A percentile compares a stretch with the other conserved stretches of the same genome.
phyloP scores from a whole-genome alignment of 2,329 filamentous ascomycete genomes.

The Emmonsiellopsis sp. region DNA sequence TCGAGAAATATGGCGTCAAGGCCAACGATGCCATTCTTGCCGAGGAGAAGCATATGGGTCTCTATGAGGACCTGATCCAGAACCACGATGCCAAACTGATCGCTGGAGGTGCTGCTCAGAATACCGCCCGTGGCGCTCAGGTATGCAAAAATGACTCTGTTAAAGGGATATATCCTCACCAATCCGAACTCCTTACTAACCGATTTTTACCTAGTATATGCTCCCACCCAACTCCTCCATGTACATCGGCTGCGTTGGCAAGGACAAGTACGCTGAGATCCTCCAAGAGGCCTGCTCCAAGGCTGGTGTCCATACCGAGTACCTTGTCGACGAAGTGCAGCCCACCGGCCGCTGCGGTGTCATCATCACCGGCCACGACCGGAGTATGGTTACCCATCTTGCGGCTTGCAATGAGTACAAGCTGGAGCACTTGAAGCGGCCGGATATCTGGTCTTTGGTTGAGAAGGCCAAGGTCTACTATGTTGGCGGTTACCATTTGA shows the following conservation, averaged over 20 bases:
- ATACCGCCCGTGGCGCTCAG: slow-evolving; percentile 89
- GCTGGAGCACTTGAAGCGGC: slow-evolving; percentile 81
- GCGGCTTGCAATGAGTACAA: slow-evolving; percentile 97
- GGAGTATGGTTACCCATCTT: slow-evolving; percentile 88
- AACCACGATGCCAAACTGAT: slow-evolving; percentile 92
- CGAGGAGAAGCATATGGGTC: slow-evolving; percentile 75
- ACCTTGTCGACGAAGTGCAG: slow-evolving; percentile 75
- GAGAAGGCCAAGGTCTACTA: slow-evolving; percentile 85
- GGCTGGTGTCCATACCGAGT: slow-evolving; percentile 86
- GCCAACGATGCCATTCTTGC: slow-evolving; percentile 96
- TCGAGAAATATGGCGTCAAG: slow-evolving; percentile 90
- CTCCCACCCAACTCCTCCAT: slow-evolving; percentile 81
- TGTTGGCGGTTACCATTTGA: slow-evolving; percentile 94
- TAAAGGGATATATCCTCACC: not conserved
- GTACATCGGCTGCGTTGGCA: slow-evolving; percentile 87
- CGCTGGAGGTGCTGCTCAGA: slow-evolving; percentile 92
- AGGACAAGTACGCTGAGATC: slow-evolving; percentile 90
- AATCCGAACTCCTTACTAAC: not conserved
- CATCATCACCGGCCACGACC: slow-evolving; percentile 93
- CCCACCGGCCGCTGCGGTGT: slow-evolving; percentile 92
- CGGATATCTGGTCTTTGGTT: slow-evolving; percentile 84
- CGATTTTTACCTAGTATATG: slow-evolving; percentile 57
- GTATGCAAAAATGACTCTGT: slow-evolving; percentile 26
- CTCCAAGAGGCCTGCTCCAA: slow-evolving; percentile 77
- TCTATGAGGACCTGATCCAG: slow-evolving; percentile 90